Percentiles rank a stretch among this genome's conserved stretches.
These are phyloP conservation scores for Pseudomicrostroma phylloplanum DNA, from an alignment of 1,284 basidiomycete species.

Conservation along the genomic window DNA sequence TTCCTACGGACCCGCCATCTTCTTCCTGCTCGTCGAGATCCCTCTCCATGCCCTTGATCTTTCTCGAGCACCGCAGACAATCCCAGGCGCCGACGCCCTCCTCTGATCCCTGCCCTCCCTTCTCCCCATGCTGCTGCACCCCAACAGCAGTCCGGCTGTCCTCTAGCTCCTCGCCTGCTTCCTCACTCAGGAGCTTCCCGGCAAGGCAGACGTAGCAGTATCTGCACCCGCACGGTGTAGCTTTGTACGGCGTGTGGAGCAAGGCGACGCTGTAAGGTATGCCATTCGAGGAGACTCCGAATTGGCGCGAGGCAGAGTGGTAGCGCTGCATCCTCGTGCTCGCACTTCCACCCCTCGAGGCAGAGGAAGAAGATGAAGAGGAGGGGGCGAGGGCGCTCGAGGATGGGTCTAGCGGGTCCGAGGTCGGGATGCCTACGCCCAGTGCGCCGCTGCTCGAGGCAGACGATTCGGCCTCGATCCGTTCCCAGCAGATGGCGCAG, in stretches of 20 bases:
- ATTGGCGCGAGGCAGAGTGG: neutral
- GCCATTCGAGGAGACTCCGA: slow-evolving; percentile 27
- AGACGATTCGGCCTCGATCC: slow-evolving; percentile 34
- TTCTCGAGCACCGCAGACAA: slow-evolving; percentile 40
- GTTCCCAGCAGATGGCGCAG: slow-evolving; percentile 45
- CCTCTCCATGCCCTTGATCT: slow-evolving; percentile 15
- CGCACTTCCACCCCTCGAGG: neutral
- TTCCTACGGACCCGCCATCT: neutral
- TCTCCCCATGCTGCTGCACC: neutral
- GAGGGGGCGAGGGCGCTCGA: slow-evolving; percentile 8
- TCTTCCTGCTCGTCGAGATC: neutral
- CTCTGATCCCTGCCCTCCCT: slow-evolving; percentile 7
- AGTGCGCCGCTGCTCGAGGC: slow-evolving; percentile 8
- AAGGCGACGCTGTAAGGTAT: slow-evolving; percentile 40
- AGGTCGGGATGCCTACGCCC: slow-evolving; percentile 26
- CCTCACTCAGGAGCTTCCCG: slow-evolving; percentile 36
- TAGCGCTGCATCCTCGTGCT: neutral
- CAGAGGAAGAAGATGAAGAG: slow-evolving; percentile 6
- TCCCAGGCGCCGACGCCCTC: slow-evolving; percentile 34
- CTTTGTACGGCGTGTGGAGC: slow-evolving; percentile 37
- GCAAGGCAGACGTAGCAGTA: slow-evolving; percentile 50
- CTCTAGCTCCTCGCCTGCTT: slow-evolving; percentile 42
- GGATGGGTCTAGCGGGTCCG: slow-evolving; percentile 37
- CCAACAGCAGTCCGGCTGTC: slow-evolving; percentile 16
- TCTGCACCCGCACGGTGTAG: slow-evolving; percentile 32